These are phyloP conservation scores for Dryadomyces sulphureus DNA, from an alignment of 2,329 filamentous ascomycete genomes.

Conservation along the genomic window DNA sequence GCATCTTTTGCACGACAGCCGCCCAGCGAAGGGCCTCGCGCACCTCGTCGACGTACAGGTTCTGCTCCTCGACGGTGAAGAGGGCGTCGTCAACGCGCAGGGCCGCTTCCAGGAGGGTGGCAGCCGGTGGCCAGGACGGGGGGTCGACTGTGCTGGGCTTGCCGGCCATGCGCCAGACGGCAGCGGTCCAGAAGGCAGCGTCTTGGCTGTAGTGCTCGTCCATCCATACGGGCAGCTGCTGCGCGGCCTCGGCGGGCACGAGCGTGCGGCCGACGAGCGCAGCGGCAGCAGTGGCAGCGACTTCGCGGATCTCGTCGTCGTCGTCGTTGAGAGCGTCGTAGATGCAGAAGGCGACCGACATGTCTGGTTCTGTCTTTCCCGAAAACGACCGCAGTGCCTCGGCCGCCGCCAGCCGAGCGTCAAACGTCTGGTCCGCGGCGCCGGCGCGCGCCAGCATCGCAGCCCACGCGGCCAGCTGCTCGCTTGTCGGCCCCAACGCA, in stretches of 20 bases:
- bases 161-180: conserved; percentile 28
- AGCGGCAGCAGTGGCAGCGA: conserved; percentile 37
- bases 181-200: conserved; percentile 23
- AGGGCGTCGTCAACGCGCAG: conserved; percentile 49
- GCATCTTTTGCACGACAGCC: conserved; percentile 22
- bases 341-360: conserved; percentile 47
- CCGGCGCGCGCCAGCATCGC: conserved; percentile 32
- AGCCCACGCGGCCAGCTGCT: conserved; percentile 27
- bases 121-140: conserved; percentile 16
- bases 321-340: conserved; percentile 78
- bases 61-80: conserved; percentile 84
- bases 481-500: conserved; percentile 1
- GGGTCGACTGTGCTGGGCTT: conserved; percentile 4
- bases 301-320: conserved; percentile 71
- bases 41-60: conserved; percentile 78
- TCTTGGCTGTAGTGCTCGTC: conserved; percentile 18
- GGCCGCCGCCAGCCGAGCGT: conserved; percentile 46
- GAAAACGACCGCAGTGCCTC: conserved; percentile 36
- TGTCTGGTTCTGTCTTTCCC: conserved; percentile 8
- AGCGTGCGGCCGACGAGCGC: conserved; percentile 28
- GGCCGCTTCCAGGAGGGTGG: conserved; percentile 26
- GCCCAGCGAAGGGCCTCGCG: conserved; percentile 60
- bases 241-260: conserved; percentile 32
- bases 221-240: conserved; percentile 29
- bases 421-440: conserved; percentile 42